Conservation (phyloP, 495 filamentous ascomycete genomes). For the Aspergillus egyptiacus region DNA sequence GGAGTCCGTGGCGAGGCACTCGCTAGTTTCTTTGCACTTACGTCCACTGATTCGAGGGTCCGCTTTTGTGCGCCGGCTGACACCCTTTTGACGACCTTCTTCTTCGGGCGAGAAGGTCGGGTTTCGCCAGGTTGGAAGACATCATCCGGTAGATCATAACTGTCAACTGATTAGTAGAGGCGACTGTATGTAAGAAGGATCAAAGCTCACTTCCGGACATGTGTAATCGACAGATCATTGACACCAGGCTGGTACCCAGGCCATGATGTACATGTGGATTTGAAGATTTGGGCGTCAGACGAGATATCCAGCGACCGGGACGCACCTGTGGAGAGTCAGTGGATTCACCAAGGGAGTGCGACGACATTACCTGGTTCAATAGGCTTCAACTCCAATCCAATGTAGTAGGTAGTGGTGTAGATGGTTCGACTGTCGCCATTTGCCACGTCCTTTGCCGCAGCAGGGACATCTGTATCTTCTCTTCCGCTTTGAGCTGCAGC, state of each 20-base stretch:
- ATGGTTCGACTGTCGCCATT: conserved; percentile 45
- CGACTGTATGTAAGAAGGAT: background rate
- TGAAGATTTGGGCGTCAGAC: conserved; percentile 68
- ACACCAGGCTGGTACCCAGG: conserved; percentile 56
- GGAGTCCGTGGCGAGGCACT: conserved; percentile 17
- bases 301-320: conserved; percentile 58
- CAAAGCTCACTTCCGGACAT: conserved; percentile 65
- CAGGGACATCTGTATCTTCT: conserved; percentile 39
- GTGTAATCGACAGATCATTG: conserved; percentile 63
- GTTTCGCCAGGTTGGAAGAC: conserved; percentile 79
- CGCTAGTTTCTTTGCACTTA: conserved; percentile 35
- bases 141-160: conserved; percentile 81
- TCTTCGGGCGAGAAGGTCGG: conserved; percentile 58
- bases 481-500: conserved; percentile 44
- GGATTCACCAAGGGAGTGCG: conserved; percentile 7
- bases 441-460: conserved; percentile 37
- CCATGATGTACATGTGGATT: conserved; percentile 60
- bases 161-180: conserved; percentile 30
- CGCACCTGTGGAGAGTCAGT: conserved; percentile 36
- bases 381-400: conserved; percentile 63
- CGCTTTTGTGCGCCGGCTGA: conserved; percentile 37
- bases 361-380: conserved; percentile 28
- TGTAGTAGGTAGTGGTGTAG: conserved; percentile 83
- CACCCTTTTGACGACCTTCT: conserved; percentile 49
- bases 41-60: conserved; percentile 40